Evolutionary conservation across 208 protist species (phyloP).

Genomic region (Trypanosoma avium): DNA sequence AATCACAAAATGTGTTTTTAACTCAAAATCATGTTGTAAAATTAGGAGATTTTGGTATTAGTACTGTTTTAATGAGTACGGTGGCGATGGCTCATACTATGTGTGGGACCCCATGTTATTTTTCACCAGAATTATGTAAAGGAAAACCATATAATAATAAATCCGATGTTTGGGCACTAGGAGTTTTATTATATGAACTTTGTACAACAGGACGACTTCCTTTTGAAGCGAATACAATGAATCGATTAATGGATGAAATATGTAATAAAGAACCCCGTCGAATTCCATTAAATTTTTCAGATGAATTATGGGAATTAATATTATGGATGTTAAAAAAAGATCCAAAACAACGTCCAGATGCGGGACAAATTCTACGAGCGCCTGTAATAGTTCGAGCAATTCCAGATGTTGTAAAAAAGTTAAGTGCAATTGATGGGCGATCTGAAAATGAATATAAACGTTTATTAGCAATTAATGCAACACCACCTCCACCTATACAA

Average conservation of each 20-base stretch:
- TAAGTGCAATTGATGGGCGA: conserved; percentile 20
- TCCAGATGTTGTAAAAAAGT: conserved; percentile 64
- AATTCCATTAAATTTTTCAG: conserved; percentile 66
- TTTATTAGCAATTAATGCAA: conserved; percentile 1
- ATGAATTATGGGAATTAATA: conserved; percentile 76
- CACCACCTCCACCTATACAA: conserved; percentile 18
- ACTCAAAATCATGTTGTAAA: conserved; percentile 83
- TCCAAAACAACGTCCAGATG: conserved; percentile 74
- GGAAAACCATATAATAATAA: conserved; percentile 94
- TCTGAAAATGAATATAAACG: conserved; percentile 19
- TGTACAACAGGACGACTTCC: conserved; percentile 65
- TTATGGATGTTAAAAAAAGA: conserved; percentile 81
- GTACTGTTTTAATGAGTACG: conserved; percentile 85
- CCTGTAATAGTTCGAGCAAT: conserved; percentile 68
- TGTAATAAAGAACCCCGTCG: conserved; percentile 67
- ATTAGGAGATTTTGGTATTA: conserved; percentile 93
- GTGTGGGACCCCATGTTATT: conserved; percentile 96
- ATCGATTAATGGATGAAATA: conserved; percentile 86
- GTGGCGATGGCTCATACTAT: conserved; percentile 91
- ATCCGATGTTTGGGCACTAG: conserved; percentile 92
- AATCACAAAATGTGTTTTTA: conserved; percentile 92
- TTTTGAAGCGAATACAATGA: conserved; percentile 86
- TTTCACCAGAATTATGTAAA: conserved; percentile 93
- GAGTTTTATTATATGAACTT: conserved; percentile 89
- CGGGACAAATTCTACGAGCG: conserved; percentile 64